Conservation (phyloP, 1,139 yeast genomes). For the Ogataea hybrid region DNA sequence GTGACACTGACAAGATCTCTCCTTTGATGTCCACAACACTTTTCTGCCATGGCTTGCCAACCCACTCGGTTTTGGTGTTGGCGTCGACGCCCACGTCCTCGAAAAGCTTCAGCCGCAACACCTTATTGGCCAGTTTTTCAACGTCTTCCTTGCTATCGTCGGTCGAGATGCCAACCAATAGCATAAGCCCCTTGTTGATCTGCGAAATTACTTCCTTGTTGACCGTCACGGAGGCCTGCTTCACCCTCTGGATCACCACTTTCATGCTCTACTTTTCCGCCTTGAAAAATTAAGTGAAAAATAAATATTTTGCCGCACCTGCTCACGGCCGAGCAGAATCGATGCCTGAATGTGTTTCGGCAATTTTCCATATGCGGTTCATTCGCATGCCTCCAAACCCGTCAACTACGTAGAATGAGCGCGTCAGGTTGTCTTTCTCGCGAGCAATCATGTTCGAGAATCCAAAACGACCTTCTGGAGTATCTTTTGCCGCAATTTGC, state of each 20-base stretch:
- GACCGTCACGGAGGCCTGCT: conserved; percentile 83
- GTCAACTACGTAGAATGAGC: conserved; percentile 60
- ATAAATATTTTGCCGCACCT: conserved; percentile 28
- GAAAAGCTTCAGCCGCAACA: conserved; percentile 65
- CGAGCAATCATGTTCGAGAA: conserved; percentile 59
- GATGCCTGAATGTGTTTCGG: conserved; percentile 63
- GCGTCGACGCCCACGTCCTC: conserved; percentile 53
- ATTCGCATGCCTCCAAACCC: conserved; percentile 77
- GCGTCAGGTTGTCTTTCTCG: conserved; percentile 37
- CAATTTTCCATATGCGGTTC: conserved; percentile 83
- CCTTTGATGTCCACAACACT: conserved; percentile 53
- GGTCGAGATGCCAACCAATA: conserved; percentile 79
- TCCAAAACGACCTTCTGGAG: conserved; percentile 40
- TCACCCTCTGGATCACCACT: conserved; percentile 86
- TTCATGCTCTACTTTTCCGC: conserved; percentile 50
- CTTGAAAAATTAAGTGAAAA: conserved; percentile 3
- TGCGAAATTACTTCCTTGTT: conserved; percentile 65
- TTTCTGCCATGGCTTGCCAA: conserved; percentile 59
- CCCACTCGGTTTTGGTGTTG: conserved; percentile 33
- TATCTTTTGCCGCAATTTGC: conserved; percentile 36
- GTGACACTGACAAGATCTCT: conserved; percentile 72
- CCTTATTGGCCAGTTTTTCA: conserved; percentile 61
- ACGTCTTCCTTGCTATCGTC: conserved; percentile 77
- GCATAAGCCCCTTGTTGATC: conserved; percentile 71
- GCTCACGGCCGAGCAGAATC: conserved; percentile 36